Conservation (phyloP, 2,329 filamentous ascomycete species). For the Conoideocrella luteorostrata region DNA sequence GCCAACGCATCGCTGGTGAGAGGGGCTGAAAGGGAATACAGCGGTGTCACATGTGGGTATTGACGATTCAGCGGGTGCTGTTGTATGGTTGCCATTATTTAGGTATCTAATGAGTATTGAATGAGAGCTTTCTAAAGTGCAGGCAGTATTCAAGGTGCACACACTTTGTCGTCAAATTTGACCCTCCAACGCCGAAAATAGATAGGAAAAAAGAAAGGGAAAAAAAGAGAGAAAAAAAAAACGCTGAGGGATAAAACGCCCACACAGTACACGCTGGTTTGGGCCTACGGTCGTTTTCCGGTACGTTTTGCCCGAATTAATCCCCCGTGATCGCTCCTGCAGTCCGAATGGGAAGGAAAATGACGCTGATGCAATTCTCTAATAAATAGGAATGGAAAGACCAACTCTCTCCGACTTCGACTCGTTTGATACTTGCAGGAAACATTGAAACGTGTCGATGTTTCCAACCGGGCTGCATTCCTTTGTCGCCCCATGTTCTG, state of each 20-base stretch:
- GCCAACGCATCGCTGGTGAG: too few species aligned
- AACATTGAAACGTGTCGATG: too few species aligned
- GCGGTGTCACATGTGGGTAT: too few species aligned
- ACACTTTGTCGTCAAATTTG: background rate
- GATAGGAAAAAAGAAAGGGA: background rate
- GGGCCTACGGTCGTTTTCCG: too few species aligned
- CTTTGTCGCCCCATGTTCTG: background rate
- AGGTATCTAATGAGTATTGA: background rate
- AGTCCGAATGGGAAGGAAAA: background rate
- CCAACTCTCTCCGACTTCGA: too few species aligned
- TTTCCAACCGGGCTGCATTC: too few species aligned
- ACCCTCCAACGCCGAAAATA: slow-evolving; percentile 2
- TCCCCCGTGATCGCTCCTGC: background rate
- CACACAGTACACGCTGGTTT: too few species aligned
- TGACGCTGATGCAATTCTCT: background rate
- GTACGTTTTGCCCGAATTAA: background rate
- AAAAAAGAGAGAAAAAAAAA: too few species aligned
- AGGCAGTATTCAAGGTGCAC: slow-evolving; percentile 1
- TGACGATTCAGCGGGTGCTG: background rate
- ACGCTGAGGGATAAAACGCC: too few species aligned
- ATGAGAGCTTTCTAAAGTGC: background rate
- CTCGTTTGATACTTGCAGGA: too few species aligned
- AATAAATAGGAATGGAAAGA: background rate
- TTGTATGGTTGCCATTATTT: background rate
- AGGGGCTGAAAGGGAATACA: too few species aligned